A percentile compares a stretch with the other conserved stretches of the same genome.
phyloP scores from a whole-genome alignment of 73 alveolate genomes.

The Paramecium sonneborni region DNA sequence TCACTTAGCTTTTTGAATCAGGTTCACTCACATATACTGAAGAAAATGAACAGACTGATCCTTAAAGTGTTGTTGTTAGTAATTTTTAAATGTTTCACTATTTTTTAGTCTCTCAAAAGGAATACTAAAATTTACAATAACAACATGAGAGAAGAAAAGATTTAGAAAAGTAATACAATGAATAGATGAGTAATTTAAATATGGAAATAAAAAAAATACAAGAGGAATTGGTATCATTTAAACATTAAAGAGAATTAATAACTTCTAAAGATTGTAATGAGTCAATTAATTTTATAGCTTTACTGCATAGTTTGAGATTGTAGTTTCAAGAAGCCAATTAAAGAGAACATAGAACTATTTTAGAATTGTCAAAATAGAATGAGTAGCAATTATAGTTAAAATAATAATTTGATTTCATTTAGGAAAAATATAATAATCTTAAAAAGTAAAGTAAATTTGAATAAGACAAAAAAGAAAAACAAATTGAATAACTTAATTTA shows the following conservation, averaged over 20 bases:
- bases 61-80: neutral
- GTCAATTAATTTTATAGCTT: neutral
- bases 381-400: neutral
- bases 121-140: neutral
- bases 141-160: neutral
- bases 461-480: neutral
- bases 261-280: neutral
- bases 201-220: neutral
- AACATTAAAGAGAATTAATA: neutral
- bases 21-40: neutral
- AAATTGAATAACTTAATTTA: constrained; percentile 12
- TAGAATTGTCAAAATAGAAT: neutral
- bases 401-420: neutral
- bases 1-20: neutral
- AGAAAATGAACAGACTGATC: neutral
- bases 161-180: neutral
- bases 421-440: neutral
- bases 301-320: neutral
- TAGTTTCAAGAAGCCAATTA: neutral
- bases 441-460: neutral
- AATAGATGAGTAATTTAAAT: neutral
- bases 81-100: neutral
- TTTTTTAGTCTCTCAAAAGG: neutral
- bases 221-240: neutral
- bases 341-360: neutral